A percentile compares a stretch with the other conserved stretches of the same genome.
Evolutionary conservation across 2,329 filamentous ascomycete genomes (phyloP).

Genomic region (Aphanocladium album): DNA sequence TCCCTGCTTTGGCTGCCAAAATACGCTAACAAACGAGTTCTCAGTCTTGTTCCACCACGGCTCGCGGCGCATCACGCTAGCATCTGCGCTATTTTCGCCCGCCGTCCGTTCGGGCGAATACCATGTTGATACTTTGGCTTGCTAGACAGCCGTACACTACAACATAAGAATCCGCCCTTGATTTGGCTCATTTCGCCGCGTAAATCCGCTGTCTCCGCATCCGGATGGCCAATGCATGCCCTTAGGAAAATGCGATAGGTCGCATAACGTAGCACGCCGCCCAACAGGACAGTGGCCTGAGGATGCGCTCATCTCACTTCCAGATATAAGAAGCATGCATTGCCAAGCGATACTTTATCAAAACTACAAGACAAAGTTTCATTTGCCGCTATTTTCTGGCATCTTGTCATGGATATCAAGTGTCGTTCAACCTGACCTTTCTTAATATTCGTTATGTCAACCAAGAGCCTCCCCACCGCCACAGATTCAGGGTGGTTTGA

Average conservation of each 20-base stretch:
- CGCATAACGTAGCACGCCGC: neutral
- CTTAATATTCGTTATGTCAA: neutral
- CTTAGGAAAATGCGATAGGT: neutral
- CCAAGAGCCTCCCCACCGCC: neutral
- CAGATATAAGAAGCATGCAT: neutral
- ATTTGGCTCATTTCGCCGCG: too few species aligned
- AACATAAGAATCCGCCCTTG: neutral
- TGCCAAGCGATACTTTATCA: neutral
- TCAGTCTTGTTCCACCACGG: neutral
- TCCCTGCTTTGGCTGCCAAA: neutral
- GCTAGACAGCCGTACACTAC: neutral
- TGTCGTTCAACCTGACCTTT: neutral
- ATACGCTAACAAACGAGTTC: neutral
- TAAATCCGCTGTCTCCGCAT: neutral
- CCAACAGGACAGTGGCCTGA: neutral
- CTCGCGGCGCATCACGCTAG: neutral
- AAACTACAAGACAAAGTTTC: neutral
- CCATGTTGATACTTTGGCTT: neutral
- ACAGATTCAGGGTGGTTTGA: neutral
- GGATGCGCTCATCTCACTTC: neutral
- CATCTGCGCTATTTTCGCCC: neutral
- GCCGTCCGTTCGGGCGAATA: neutral
- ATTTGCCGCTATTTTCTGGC: neutral
- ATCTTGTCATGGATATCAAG: neutral
- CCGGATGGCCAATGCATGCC: neutral